Evolutionary conservation across 1,139 yeast genomes (phyloP).

Genomic region (Lodderomyces margitis): DNA sequence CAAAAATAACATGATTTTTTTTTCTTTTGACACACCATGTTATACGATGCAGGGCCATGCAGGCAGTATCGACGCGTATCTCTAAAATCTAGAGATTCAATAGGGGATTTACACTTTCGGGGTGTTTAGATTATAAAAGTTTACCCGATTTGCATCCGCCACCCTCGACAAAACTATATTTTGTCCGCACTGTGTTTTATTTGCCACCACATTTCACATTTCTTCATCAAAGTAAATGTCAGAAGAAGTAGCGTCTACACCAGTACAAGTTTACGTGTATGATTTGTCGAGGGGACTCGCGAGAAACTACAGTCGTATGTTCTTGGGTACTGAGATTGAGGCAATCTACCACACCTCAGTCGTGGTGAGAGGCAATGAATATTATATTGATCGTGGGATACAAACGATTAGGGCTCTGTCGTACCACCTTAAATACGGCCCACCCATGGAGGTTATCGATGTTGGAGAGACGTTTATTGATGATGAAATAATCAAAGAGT

Average conservation of each 20-base stretch:
- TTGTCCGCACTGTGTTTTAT: background rate
- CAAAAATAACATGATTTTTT: conserved; percentile 1
- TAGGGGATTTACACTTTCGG: too few relatives aligned
- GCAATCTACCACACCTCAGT: conserved; percentile 71
- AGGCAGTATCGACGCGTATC: conserved; percentile 3
- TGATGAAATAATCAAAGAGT: conserved; percentile 52
- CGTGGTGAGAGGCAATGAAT: conserved; percentile 54
- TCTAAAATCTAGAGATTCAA: background rate
- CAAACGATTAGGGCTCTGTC: conserved; percentile 46
- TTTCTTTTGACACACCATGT: background rate
- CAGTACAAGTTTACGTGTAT: conserved; percentile 54
- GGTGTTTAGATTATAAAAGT: too few relatives aligned
- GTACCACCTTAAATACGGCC: conserved; percentile 54
- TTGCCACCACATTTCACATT: conserved; percentile 1
- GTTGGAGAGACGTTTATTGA: conserved; percentile 55
- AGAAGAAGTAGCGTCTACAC: conserved; percentile 3
- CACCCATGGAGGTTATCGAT: conserved; percentile 52
- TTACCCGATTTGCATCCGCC: conserved; percentile 1
- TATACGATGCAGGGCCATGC: background rate
- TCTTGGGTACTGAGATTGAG: conserved; percentile 49
- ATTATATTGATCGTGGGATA: conserved; percentile 63
- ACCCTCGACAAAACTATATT: background rate
- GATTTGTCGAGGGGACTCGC: conserved; percentile 56
- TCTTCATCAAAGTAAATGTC: background rate
- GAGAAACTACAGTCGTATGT: conserved; percentile 39